phyloP scores from a whole-genome alignment of 148 eudicot species.

The Arbutus unedo region DNA sequence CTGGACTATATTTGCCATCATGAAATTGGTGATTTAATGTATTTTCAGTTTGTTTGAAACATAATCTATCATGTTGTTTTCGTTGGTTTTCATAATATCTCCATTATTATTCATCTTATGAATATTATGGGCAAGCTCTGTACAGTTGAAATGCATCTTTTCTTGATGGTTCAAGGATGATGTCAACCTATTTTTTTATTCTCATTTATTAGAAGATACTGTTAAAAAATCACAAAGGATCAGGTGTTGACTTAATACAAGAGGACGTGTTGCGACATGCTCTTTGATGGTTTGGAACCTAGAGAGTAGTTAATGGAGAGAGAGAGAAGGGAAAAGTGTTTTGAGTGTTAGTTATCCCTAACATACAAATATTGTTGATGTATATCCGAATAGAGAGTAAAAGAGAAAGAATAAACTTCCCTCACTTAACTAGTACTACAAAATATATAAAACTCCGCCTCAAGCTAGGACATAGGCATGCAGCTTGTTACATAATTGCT shows the following conservation, averaged over 20 bases:
- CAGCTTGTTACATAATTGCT: too few species aligned
- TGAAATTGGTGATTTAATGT: conserved; percentile 5
- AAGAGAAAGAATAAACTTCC: too few species aligned
- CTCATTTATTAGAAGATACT: neutral
- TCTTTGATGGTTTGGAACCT: neutral
- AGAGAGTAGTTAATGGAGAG: neutral
- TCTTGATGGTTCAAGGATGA: neutral
- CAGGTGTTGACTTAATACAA: neutral
- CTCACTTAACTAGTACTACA: too few species aligned
- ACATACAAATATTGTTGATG: too few species aligned
- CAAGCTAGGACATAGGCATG: too few species aligned
- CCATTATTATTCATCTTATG: neutral
- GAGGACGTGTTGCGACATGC: neutral
- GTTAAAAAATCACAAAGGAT: neutral
- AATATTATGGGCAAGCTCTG: neutral
- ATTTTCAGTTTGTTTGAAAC: neutral
- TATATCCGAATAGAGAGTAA: too few species aligned
- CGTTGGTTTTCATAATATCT: neutral
- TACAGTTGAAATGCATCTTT: neutral
- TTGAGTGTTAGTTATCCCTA: too few species aligned
- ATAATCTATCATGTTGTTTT: neutral
- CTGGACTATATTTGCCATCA: neutral
- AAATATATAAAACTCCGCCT: too few species aligned
- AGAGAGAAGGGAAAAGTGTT: too few species aligned
- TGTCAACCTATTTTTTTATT: neutral